Evolutionary conservation across 75 land plant species (phyloP).

Genomic region (Adiantum capillusveneris): DNA sequence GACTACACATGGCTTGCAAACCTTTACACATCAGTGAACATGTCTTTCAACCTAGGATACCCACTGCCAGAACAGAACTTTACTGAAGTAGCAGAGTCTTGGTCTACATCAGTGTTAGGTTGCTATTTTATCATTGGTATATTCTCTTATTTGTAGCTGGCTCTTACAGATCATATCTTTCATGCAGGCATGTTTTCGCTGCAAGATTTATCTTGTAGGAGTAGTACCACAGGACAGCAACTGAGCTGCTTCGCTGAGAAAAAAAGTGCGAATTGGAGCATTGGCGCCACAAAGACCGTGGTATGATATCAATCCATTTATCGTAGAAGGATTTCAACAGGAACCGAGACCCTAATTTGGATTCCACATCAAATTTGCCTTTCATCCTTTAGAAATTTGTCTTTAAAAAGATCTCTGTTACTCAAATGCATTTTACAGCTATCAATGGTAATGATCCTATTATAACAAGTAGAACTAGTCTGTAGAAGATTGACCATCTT

Average conservation of each 20-base stretch:
- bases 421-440: too few relatives aligned
- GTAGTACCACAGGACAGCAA: conserved; percentile 14
- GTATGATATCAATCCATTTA: too few relatives aligned
- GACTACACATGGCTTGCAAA: conserved; percentile 28
- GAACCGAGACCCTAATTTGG: too few relatives aligned
- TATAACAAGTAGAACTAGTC: too few relatives aligned
- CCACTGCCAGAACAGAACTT: conserved; percentile 22
- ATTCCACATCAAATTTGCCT: too few relatives aligned
- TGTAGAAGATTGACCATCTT: too few relatives aligned
- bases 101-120: conserved; percentile 34
- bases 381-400: too few relatives aligned
- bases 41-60: conserved; percentile 4
- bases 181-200: conserved; percentile 28
- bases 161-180: neutral
- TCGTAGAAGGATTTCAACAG: too few relatives aligned
- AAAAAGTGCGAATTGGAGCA: conserved; percentile 15
- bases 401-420: too few relatives aligned
- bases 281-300: conserved; percentile 30
- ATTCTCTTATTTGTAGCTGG: too few relatives aligned
- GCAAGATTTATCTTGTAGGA: conserved; percentile 29
- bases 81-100: conserved; percentile 8
- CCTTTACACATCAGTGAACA: conserved; percentile 15
- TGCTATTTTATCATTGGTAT: neutral
- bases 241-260: conserved; percentile 20
- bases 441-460: too few relatives aligned